A percentile compares a stretch with the other conserved stretches of the same genome.
Evolutionary conservation across 208 protist genomes (phyloP).

Genomic region (Leishmania martiniquensis): DNA sequence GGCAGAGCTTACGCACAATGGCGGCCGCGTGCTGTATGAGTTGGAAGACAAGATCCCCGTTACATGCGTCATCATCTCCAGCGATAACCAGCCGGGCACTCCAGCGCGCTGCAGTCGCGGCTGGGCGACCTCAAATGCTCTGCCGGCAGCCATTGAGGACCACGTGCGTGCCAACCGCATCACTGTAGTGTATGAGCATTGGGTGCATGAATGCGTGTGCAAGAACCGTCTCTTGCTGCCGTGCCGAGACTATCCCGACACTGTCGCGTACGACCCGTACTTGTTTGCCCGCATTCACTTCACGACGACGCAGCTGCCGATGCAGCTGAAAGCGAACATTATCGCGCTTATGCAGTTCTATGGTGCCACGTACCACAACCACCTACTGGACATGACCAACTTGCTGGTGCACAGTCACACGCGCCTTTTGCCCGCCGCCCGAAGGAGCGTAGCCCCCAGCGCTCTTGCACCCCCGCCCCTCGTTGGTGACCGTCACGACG

Average conservation of each 20-base stretch:
- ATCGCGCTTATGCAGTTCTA: constrained; percentile 71
- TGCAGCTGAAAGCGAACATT: constrained; percentile 56
- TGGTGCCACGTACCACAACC: constrained; percentile 63
- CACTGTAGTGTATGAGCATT: constrained; percentile 55
- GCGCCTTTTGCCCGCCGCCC: background rate
- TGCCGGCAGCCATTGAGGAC: constrained; percentile 2
- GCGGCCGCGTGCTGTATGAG: constrained; percentile 44
- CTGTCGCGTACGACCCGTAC: constrained; percentile 58
- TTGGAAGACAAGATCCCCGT: constrained; percentile 16
- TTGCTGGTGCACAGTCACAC: constrained; percentile 52
- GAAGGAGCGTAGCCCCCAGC: background rate
- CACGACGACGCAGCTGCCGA: constrained; percentile 66
- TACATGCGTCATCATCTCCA: constrained; percentile 41
- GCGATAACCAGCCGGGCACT: constrained; percentile 6
- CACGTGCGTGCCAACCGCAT: constrained; percentile 45
- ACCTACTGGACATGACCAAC: constrained; percentile 55
- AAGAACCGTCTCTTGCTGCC: constrained; percentile 10
- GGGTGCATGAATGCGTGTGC: constrained; percentile 47
- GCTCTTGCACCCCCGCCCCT: background rate
- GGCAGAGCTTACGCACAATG: constrained; percentile 35
- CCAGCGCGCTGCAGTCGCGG: background rate
- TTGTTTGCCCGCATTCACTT: constrained; percentile 56
- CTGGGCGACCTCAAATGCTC: constrained; percentile 10
- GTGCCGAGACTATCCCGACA: constrained; percentile 13
- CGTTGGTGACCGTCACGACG: background rate